phyloP scores from a whole-genome alignment of 2,329 filamentous ascomycete species.

The Fusarium stilboides region DNA sequence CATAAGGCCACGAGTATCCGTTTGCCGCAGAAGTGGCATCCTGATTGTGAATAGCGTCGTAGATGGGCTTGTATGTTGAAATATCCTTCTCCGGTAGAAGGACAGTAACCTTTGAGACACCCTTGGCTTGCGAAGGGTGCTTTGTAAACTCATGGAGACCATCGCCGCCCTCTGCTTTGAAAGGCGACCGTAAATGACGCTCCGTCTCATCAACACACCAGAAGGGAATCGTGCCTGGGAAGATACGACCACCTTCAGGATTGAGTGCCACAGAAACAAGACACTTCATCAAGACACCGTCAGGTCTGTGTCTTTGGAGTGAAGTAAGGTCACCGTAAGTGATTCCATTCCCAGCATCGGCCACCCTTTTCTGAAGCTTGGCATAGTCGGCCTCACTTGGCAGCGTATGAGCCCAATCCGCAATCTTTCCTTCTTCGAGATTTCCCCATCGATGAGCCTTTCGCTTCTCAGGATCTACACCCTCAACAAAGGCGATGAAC shows the following conservation, averaged over 20 bases:
- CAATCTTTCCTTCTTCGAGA: slow-evolving; percentile 63
- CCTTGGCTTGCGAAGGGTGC: slow-evolving; percentile 68
- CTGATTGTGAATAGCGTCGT: slow-evolving; percentile 50
- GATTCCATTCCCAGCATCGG: slow-evolving; percentile 52
- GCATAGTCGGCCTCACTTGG: slow-evolving; percentile 55
- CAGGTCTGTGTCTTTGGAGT: slow-evolving; percentile 69
- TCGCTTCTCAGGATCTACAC: slow-evolving; percentile 57
- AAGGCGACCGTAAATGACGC: slow-evolving; percentile 69
- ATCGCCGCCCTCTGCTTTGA: slow-evolving; percentile 44
- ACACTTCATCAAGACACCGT: slow-evolving; percentile 73
- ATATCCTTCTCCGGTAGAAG: slow-evolving; percentile 49
- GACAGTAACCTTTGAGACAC: slow-evolving; percentile 63
- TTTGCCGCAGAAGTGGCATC: not conserved
- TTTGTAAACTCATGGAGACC: slow-evolving; percentile 45
- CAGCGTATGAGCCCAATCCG: slow-evolving; percentile 74
- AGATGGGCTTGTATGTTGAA: slow-evolving; percentile 40
- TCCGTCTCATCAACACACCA: slow-evolving; percentile 76
- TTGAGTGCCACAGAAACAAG: slow-evolving; percentile 64
- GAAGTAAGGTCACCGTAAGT: slow-evolving; percentile 64
- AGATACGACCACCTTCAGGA: slow-evolving; percentile 42
- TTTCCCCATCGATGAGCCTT: slow-evolving; percentile 72
- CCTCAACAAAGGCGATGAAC: slow-evolving; percentile 73
- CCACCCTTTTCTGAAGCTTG: slow-evolving; percentile 56
- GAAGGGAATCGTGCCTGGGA: slow-evolving; percentile 71
- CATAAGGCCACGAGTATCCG: slow-evolving; percentile 38